Base-by-base conservation (phyloP, 805 yeast genomes). In the Ogataea corticis region DNA sequence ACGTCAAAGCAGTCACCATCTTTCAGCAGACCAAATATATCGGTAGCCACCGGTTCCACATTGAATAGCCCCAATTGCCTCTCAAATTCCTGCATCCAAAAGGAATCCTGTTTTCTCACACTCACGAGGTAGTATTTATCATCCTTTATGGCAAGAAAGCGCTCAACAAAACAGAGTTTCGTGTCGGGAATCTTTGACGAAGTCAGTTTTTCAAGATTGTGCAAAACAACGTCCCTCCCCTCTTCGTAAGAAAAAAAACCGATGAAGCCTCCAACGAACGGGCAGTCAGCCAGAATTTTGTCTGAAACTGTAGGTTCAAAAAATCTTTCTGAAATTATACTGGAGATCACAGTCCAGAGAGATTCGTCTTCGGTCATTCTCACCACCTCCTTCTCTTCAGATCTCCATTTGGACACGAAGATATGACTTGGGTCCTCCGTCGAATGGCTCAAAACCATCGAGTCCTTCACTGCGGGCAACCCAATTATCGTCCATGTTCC, bases 401-500 rank as follows among this genome's bases (percentile, higher is more conserved):
- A 17, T 5, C 60, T 58, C 67, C 70, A 72, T 16, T 54, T 59
- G 23, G 67, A 63, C 1, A 66, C 9, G 2, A 31, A 30, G 2
- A 73, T 63, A 1, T 19, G 35, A 2, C 56, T 23, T 0, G 59
- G 55, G 7, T 54, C 55, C 47, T 80, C 82, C 0, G 82, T 73
- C 0, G 87, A 85, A 58, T 85, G 89, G 2, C 85, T 75, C 11
- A 84, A 69, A 2, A 79, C 75, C 15, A 71, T 71, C 2, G 82
- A 70, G 28, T 65, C 56, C 10, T 59, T 63, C 1, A 25, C 41
- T 4, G 70, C 68, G 0, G 91, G 91, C 1, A 89, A 53, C 0
- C 96, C 97, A 44, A 94, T 77, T 4, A 94, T 82, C 0, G 96
- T 82, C 92, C 95, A 89, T 47, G 80, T 75, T 0, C 98, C 97